Evolutionary conservation across 768 basidiomycete species (phyloP), one percentile per base, ranked within the genome.

Genomic region (Floccularia luteovirens): DNA sequence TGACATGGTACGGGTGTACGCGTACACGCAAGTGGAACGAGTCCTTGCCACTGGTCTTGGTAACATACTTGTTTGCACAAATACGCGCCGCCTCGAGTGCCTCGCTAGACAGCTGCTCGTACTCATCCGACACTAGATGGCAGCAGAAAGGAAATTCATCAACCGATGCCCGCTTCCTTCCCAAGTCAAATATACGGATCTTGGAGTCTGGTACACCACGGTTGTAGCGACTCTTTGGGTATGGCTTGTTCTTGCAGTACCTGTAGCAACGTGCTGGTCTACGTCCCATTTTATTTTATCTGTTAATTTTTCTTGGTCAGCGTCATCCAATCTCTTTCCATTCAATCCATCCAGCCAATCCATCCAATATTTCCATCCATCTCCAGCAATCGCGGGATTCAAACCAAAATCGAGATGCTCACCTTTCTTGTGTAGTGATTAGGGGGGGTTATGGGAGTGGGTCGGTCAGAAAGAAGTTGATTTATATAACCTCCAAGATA

Each of bases 231-330:
- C 83, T 88, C 69, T 91, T 93, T 43, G 89, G 90, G 72, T 88
- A 93, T 19, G 94, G 92, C 80, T 98, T 97, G 79, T 93, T 94
- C 73, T 97, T 97, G 79, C 92, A 97, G 74, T 97, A 97, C 52
- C 92, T 85, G 74, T 94, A 94, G 80, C 91, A 96, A 56, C 89
- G 85, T 68, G 92, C 90, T 48, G 92, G 91, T 74, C 91, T 89
- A 63, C 91, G 90, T 77, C 92, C 92, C 92, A 96, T 96, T 55
- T 75, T 60, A 41, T 46, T 55, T 56, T 39, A 12, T 8, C 8
- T 8, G 24, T 20, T 6, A 23, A 37, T 12, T 10, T 37, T 8
- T n/a, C 10, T 16, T 20, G 21, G 7, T 20, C 8, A 6, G 16
- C 36, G 36, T 37, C 8, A 37, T 37, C 36, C 36, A 24, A 11